Base-by-base conservation (phyloP, 1,284 basidiomycete species). In the Trichosporon sp. region DNA sequence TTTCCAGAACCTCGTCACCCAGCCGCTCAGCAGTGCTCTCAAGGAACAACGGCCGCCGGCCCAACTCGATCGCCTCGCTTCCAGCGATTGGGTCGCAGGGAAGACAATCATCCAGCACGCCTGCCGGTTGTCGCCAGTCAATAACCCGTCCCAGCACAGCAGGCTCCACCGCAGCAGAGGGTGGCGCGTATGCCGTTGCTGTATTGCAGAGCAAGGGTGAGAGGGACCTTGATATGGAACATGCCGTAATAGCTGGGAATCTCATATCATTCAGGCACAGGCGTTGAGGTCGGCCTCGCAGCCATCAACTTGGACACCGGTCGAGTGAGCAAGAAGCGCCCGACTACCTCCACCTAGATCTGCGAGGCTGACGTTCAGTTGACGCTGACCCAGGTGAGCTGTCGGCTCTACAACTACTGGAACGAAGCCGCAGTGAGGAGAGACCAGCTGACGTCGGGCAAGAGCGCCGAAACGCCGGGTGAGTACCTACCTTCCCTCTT, bases 271-370 rank as follows among this genome's bases (percentile, higher is more conserved):
- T 14, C 56, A 66, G 65, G 54, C 33, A 33, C 54, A 5, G 65
- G 88, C 0, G 83, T 88, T 40, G 92, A 95, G 78, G 86, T 94
- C 2, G 92, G 92, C 3, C 86, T 95, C 36, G 91, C 91, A 1
- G 89, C 89, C 0, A 82, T 93, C n/a, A 88, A 92, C 65, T 85
- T 84, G 68, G 88, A 89, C 37, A 93, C 90, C 0, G 91, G 90
- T 11, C 83, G 85, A 62, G 88, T 89, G 29, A 83, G 87, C 76
- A 14, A 10, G 1, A 8, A 25, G 8, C 80, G 89, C 40, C 65
- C 56, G 40, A 6, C 23, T 27, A 16, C n/a, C 21, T 29, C 16
- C 49, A 67, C 46, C 69, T n/a, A n/a, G 59, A 59, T 31, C n/a
- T 49, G 29, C 23, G 29, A 9, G n/a, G 44, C 49, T 56, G 5